Conservation (phyloP, 2,329 filamentous ascomycete species). For the Juglanconis sp. region DNA sequence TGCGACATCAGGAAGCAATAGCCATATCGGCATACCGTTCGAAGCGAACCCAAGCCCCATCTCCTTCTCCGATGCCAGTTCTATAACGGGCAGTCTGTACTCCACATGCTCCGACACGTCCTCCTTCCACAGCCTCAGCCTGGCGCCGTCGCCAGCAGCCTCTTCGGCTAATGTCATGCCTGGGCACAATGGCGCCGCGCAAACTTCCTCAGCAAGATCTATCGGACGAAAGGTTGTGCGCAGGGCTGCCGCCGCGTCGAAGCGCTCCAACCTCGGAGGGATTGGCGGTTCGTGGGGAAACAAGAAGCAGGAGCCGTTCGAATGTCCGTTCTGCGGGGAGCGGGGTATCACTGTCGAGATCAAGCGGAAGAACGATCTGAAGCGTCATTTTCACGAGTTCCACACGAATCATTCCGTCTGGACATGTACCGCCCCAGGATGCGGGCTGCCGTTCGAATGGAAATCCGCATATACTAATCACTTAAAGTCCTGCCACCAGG, state of each 20-base stretch:
- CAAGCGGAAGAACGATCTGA: constrained; percentile 46
- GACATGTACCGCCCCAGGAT: constrained; percentile 42
- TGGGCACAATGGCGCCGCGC: constrained; percentile 12
- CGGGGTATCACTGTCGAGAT: constrained; percentile 37
- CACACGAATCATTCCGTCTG: constrained; percentile 46
- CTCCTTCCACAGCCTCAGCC: constrained; percentile 18
- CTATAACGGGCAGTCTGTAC: constrained; percentile 37
- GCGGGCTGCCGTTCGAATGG: constrained; percentile 45
- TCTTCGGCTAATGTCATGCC: constrained; percentile 23
- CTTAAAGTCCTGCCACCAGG: constrained; percentile 41
- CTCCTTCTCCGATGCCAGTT: constrained; percentile 37
- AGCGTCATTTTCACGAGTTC: constrained; percentile 47
- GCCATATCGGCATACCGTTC: constrained; percentile 14
- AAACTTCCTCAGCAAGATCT: constrained; percentile 15
- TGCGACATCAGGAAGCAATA: constrained; percentile 16
- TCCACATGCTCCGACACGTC: constrained; percentile 29
- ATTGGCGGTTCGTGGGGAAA: constrained; percentile 18
- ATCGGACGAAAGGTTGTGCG: constrained; percentile 18
- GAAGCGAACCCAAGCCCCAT: constrained; percentile 19
- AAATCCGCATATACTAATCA: constrained; percentile 46
- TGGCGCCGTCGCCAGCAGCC: constrained; percentile 17
- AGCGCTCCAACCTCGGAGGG: constrained; percentile 17
- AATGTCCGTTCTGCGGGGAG: constrained; percentile 41
- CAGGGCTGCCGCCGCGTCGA: constrained; percentile 17
- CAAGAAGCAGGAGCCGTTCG: constrained; percentile 19